Conservation (phyloP, 495 filamentous ascomycete species). For the Xylaria intraflava region DNA sequence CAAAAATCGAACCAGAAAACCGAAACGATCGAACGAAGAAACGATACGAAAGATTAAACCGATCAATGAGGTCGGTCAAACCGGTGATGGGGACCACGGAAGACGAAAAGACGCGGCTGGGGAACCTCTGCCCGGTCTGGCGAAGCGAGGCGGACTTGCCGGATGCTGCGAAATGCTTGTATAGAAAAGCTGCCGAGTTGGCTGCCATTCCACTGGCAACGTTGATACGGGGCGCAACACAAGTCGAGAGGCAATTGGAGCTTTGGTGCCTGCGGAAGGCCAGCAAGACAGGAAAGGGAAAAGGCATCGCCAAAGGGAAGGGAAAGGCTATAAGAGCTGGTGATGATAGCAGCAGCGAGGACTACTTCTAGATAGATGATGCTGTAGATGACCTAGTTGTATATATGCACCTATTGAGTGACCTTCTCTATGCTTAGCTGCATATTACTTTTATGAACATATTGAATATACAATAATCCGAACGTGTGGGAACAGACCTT, state of each 20-base stretch:
- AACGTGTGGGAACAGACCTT: constrained; percentile 1
- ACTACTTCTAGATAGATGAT: not conserved
- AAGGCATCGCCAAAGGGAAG: constrained; percentile 19
- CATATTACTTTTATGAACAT: not conserved
- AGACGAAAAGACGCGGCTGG: constrained; percentile 36
- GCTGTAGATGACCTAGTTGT: not conserved
- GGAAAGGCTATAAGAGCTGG: constrained; percentile 5
- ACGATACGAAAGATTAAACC: not conserved
- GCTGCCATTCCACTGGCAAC: constrained; percentile 28
- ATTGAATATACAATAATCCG: not conserved
- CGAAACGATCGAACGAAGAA: not conserved
- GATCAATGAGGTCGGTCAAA: constrained; percentile 10
- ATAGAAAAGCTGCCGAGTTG: constrained; percentile 46
- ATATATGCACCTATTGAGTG: not conserved
- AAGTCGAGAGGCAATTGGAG: constrained; percentile 47
- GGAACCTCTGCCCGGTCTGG: constrained; percentile 53
- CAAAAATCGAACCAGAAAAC: not conserved
- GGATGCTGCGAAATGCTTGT: constrained; percentile 47
- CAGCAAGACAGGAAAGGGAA: constrained; percentile 21
- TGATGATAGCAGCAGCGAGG: not conserved
- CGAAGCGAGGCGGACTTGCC: constrained; percentile 51
- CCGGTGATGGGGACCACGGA: constrained; percentile 18
- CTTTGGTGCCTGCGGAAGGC: constrained; percentile 41
- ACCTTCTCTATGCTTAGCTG: not conserved
- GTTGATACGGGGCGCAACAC: constrained; percentile 38